A percentile compares a stretch with the other conserved stretches of the same genome.
Conservation (phyloP, 1,284 basidiomycete genomes). For the Papiliotrema fonsecae region DNA sequence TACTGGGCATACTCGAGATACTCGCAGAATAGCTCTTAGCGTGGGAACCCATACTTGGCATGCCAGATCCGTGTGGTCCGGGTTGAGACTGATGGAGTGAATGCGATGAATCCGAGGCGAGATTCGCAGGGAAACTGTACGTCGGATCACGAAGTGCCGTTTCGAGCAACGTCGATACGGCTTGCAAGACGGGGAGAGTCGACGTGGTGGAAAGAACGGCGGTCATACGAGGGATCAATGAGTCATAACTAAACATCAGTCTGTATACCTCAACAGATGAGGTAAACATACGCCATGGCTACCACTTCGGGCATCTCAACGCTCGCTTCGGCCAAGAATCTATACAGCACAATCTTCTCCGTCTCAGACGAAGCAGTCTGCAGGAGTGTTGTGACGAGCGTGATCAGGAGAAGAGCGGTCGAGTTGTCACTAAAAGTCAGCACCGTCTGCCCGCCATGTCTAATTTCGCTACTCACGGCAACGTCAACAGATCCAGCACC, state of each 20-base stretch:
- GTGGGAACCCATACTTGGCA: background rate
- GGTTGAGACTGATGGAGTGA: background rate
- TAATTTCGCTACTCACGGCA: slow-evolving; percentile 30
- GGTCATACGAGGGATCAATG: slow-evolving; percentile 69
- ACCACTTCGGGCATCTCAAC: slow-evolving; percentile 66
- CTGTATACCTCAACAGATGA: slow-evolving; percentile 5
- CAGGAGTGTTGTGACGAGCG: slow-evolving; percentile 72
- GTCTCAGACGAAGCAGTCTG: slow-evolving; percentile 64
- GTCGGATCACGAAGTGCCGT: slow-evolving; percentile 34
- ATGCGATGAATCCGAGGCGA: background rate
- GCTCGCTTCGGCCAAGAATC: slow-evolving; percentile 69
- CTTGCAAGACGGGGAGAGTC: slow-evolving; percentile 64
- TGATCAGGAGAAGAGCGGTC: slow-evolving; percentile 66
- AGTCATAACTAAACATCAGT: slow-evolving; percentile 60
- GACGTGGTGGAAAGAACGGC: slow-evolving; percentile 69
- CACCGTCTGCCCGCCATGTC: background rate
- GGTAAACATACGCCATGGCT: slow-evolving; percentile 61
- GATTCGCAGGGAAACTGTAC: slow-evolving; percentile 29
- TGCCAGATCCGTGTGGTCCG: background rate
- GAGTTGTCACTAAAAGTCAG: slow-evolving; percentile 53
- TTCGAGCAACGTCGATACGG: slow-evolving; percentile 66
- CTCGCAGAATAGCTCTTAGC: slow-evolving; percentile 11
- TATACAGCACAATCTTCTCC: slow-evolving; percentile 75
- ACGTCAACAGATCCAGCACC: slow-evolving; percentile 49
- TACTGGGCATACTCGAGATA: slow-evolving; percentile 10